Evolutionary conservation across 495 filamentous ascomycete genomes (phyloP).

Genomic region (Clavariopsis aquatica): DNA sequence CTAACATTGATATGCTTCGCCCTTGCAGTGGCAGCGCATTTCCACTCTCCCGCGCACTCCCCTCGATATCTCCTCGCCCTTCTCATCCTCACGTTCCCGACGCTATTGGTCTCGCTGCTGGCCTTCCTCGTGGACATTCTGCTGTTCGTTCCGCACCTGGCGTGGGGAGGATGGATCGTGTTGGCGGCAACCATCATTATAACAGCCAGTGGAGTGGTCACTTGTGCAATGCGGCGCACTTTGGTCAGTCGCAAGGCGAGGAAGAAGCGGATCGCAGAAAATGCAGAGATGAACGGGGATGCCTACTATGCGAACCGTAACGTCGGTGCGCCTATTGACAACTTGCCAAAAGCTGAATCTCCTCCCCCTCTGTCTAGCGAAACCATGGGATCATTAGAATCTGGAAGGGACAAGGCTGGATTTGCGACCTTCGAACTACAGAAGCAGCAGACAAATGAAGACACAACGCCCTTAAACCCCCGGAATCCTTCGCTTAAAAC

Average conservation of each 20-base stretch:
- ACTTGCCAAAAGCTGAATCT: constrained; percentile 49
- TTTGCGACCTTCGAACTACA: constrained; percentile 77
- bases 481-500: constrained; percentile 51
- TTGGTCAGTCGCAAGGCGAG: constrained; percentile 88
- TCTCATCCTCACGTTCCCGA: constrained; percentile 81
- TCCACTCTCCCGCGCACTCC: constrained; percentile 90
- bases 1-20: constrained; percentile 81
- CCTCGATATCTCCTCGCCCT: constrained; percentile 81
- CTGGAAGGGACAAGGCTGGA: constrained; percentile 58
- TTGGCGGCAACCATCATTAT: constrained; percentile 87
- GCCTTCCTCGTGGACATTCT: constrained; percentile 95
- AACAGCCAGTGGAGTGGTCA: constrained; percentile 78
- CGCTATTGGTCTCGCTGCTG: constrained; percentile 78
- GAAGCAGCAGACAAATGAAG: constrained; percentile 67
- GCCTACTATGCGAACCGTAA: constrained; percentile 81
- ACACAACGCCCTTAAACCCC: constrained; percentile 78
- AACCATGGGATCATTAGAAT: constrained; percentile 23
- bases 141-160: constrained; percentile 89
- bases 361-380: constrained; percentile 52
- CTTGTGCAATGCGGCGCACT: constrained; percentile 95
- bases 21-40: constrained; percentile 77
- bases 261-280: constrained; percentile 87
- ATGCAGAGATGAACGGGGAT: constrained; percentile 91
- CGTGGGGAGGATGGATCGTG: constrained; percentile 95
- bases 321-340: constrained; percentile 50